Conservation (phyloP, 1,284 basidiomycete genomes). For the Thelephora terrestris region DNA sequence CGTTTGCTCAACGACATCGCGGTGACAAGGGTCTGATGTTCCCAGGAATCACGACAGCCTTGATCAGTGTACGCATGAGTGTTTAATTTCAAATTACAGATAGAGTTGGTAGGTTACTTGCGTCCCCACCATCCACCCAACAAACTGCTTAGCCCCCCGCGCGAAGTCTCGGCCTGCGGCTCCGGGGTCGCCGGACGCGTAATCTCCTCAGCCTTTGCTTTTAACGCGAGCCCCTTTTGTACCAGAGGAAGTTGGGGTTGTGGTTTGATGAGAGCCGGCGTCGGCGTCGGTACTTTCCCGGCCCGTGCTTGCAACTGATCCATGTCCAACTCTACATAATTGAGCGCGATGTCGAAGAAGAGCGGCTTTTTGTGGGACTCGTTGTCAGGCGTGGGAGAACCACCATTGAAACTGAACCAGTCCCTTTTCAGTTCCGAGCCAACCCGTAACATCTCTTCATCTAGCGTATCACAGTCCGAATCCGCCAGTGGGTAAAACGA, state of each 20-base stretch:
- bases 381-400: slow-evolving; percentile 27
- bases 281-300: slow-evolving; percentile 37
- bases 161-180: slow-evolving; percentile 18
- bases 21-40: too few relatives aligned
- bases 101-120: slow-evolving; percentile 10
- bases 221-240: slow-evolving; percentile 17
- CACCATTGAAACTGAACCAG: slow-evolving; percentile 74
- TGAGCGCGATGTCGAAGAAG: slow-evolving; percentile 92
- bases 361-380: slow-evolving; percentile 66
- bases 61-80: neutral
- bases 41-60: too few relatives aligned
- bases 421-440: slow-evolving; percentile 57
- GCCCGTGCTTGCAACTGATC: slow-evolving; percentile 62
- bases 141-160: slow-evolving; percentile 31
- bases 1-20: too few relatives aligned
- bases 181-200: slow-evolving; percentile 31
- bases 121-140: slow-evolving; percentile 51
- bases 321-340: slow-evolving; percentile 82
- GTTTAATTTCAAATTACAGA: too few relatives aligned
- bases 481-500: slow-evolving; percentile 47
- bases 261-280: slow-evolving; percentile 6
- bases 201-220: slow-evolving; percentile 28
- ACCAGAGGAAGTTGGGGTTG: slow-evolving; percentile 16
- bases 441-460: slow-evolving; percentile 37
- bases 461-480: slow-evolving; percentile 40